These are phyloP conservation scores for Neurospora sp. DNA, from an alignment of 2,329 filamentous ascomycete species.

Conservation along the genomic window DNA sequence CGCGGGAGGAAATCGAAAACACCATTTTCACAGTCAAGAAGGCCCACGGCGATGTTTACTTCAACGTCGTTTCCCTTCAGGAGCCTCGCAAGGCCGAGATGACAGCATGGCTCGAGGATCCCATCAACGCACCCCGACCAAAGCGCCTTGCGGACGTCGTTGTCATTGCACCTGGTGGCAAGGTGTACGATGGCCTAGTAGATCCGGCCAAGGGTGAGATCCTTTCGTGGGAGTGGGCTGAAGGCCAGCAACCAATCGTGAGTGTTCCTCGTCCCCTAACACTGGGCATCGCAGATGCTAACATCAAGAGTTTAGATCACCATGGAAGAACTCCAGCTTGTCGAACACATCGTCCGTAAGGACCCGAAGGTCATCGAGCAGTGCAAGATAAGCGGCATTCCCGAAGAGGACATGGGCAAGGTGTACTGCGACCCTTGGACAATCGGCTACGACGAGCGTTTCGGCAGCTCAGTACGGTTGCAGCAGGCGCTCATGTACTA, in stretches of 20 bases:
- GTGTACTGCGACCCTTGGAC: conserved; percentile 97
- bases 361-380: conserved; percentile 87
- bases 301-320: conserved; percentile 51
- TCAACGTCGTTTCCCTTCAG: conserved; percentile 76
- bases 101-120: conserved; percentile 64
- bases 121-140: conserved; percentile 51
- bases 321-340: conserved; percentile 77
- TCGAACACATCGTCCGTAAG: conserved; percentile 65
- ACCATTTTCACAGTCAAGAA: conserved; percentile 60
- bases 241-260: conserved; percentile 72
- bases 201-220: conserved; percentile 59
- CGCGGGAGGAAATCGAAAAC: conserved; percentile 59
- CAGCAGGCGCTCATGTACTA: conserved; percentile 97
- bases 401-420: conserved; percentile 80
- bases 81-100: conserved; percentile 82
- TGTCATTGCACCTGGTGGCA: conserved; percentile 67
- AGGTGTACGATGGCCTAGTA: conserved; percentile 74
- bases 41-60: conserved; percentile 61
- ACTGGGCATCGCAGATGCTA: not conserved
- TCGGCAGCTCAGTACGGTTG: conserved; percentile 65
- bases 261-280: conserved; percentile 17
- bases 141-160: conserved; percentile 71
- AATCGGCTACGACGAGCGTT: conserved; percentile 87
- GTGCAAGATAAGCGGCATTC: conserved; percentile 72
- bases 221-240: conserved; percentile 62